Percentiles rank a stretch among this genome's conserved stretches.
phyloP scores from a whole-genome alignment of 1,284 basidiomycete genomes.

The Nidula niveotomentosa region DNA sequence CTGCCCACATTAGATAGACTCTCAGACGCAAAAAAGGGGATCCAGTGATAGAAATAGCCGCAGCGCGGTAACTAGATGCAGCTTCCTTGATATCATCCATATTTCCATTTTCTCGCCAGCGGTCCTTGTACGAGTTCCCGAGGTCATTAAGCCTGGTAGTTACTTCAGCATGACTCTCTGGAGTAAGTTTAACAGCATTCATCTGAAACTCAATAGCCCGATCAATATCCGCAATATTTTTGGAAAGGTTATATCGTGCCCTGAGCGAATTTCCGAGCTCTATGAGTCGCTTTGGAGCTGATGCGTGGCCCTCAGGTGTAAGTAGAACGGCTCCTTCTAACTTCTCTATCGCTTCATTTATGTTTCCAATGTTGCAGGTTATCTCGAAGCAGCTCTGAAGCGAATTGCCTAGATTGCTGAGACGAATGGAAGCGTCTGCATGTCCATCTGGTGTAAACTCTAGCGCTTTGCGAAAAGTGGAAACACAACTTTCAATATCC shows the following conservation, averaged over 20 bases:
- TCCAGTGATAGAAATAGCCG: constrained; percentile 3
- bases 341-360: too few relatives aligned
- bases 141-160: constrained; percentile 6
- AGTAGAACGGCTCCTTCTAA: too few relatives aligned
- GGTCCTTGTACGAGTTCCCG: constrained; percentile 5
- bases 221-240: not conserved
- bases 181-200: constrained; percentile 7
- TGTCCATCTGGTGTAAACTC: too few relatives aligned
- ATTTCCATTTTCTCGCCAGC: not conserved
- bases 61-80: not conserved
- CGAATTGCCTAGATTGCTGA: too few relatives aligned
- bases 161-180: constrained; percentile 3
- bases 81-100: constrained; percentile 1
- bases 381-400: too few relatives aligned
- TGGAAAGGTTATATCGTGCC: not conserved
- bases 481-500: too few relatives aligned
- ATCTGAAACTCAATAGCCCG: constrained; percentile 4
- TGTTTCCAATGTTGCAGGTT: too few relatives aligned
- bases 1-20: not conserved
- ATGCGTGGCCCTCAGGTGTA: too few relatives aligned
- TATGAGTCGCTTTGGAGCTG: too few relatives aligned
- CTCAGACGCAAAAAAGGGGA: not conserved
- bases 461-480: too few relatives aligned
- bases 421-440: too few relatives aligned
- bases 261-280: not conserved